Conservation (phyloP, 345 rosid genomes). For the Raphanus raphanistrum region DNA sequence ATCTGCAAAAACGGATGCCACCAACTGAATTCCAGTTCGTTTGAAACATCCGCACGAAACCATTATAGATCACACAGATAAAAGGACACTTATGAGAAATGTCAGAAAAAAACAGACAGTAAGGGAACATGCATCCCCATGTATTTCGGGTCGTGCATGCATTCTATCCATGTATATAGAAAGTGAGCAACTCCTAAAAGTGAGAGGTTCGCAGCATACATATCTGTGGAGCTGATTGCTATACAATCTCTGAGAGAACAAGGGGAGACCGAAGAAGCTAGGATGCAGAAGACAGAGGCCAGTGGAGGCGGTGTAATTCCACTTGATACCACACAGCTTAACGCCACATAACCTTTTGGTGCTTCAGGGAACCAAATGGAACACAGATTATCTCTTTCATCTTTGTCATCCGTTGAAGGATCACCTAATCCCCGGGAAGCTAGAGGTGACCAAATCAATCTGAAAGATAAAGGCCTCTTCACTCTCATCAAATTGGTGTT, state of each 20-base stretch:
- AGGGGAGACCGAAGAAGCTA: constrained; percentile 77
- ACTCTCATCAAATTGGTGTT: constrained; percentile 80
- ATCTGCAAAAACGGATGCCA: constrained; percentile 14
- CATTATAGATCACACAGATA: constrained; percentile 4
- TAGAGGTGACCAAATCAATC: constrained; percentile 65
- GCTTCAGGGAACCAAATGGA: constrained; percentile 96
- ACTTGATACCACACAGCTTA: constrained; percentile 79
- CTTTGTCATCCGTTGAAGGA: constrained; percentile 25
- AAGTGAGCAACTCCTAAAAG: constrained; percentile 21
- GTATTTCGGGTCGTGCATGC: too few species aligned
- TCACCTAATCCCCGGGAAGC: constrained; percentile 46
- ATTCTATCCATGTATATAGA: constrained; percentile 17
- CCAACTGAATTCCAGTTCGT: constrained; percentile 16
- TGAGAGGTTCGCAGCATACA: constrained; percentile 52
- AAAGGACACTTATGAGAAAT: neutral
- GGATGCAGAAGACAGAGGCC: constrained; percentile 75
- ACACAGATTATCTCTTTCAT: constrained; percentile 46
- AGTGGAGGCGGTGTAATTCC: constrained; percentile 66
- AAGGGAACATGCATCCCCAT: neutral
- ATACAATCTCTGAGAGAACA: constrained; percentile 88
- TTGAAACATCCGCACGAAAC: constrained; percentile 18
- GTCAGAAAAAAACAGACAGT: constrained; percentile 1
- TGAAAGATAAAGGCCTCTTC: constrained; percentile 78
- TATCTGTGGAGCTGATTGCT: constrained; percentile 53
- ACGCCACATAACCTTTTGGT: constrained; percentile 82